Evolutionary conservation across 306 rosid genomes (phyloP), one percentile per base, ranked within the genome.

Genomic region (Inga laurina): DNA sequence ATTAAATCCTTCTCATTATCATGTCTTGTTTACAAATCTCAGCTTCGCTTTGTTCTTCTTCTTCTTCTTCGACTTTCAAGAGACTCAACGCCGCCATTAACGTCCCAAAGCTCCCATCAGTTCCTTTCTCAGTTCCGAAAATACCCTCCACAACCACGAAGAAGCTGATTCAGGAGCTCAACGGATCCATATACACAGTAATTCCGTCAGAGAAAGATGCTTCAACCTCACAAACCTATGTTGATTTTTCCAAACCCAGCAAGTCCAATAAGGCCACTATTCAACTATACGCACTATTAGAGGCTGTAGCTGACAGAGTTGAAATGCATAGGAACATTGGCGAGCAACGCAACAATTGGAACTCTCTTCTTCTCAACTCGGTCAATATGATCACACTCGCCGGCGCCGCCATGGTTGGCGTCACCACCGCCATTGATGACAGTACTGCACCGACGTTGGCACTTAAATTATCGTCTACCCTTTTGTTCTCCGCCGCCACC

Each of bases 401-500:
- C 1, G 83, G 78, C 10, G 2, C 79, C 4, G 62, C 79, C 45
- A 7, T 81, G 74, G 39, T 86, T 41, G 69, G 80, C 82, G 19
- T 80, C 80, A 67, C 84, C 83, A 39, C 82, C 4, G 45, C 80
- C 2, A 22, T 19, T 48, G 82, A 57, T 11, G 49, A 21, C 7
- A 8, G 8, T 10, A 81, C 72, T 0, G 82, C 72, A 2, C 62
- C 92, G 4, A 59, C 76, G 24, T 76, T 82, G 70, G 85, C 86
- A 39, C 30, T 92, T 14, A 90, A 87, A 21, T n/a, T 92, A 5
- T 88, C 91, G 0, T 88, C 93, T 1, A 44, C 90, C 21, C 82
- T 88, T 9, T 81, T 92, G 27, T 90, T 87, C 65, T 44, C 90
- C 15, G 92, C 91, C 0, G 94, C 94, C 64, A 83, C 91, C 0